Evolutionary conservation across 2,329 filamentous ascomycete species (phyloP), one percentile per base, ranked within the genome.

Genomic region (Lecanicillium sp.): DNA sequence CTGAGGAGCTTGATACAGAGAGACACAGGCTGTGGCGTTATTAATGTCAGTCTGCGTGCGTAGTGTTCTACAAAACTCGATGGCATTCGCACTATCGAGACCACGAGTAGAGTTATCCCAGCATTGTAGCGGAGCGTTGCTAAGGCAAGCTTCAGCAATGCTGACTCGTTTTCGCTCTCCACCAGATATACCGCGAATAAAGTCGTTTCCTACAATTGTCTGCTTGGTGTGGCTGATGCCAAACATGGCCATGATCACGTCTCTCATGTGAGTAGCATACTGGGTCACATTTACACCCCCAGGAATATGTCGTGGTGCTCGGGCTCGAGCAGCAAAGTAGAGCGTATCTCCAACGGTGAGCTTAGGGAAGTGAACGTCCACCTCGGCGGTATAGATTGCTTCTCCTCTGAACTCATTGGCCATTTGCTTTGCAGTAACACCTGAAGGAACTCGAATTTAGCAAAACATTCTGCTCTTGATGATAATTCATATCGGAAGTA

Each of bases 311-410:
- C 73, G 70, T 0, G 80, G 79, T 17, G 78, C 72, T 38, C 80
- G 70, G 4, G 83, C 80, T 25, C 73, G 67, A 8, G 83, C 82
- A 15, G 84, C 84, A 45, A 88, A 88, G 37, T 74, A 77, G 13
- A 89, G 66, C 0, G 85, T 89, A 48, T 88, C 79, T 37, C 82
- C 83, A 12, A 88, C 83, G 4, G 74, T 79, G 45, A 80, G 52
- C 48, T 68, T 65, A 1, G 74, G 71, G 45, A 79, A 79, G 51
- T 79, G 74, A 6, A 73, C 69, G 49, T 82, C 78, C 12, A 76
- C 75, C 54, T 80, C 77, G 30, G 75, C 75, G 0, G 73, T 79
- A 54, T 81, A 82, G 48, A 81, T 80, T 28, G 75, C 74, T 53
- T 82, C 78, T 32, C 78, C 78, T 78, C 44, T 35, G 40, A 45